Percentiles rank a stretch among this genome's conserved stretches.
Evolutionary conservation across 2,329 filamentous ascomycete genomes (phyloP).

Genomic region (Huntiella abstrusa): DNA sequence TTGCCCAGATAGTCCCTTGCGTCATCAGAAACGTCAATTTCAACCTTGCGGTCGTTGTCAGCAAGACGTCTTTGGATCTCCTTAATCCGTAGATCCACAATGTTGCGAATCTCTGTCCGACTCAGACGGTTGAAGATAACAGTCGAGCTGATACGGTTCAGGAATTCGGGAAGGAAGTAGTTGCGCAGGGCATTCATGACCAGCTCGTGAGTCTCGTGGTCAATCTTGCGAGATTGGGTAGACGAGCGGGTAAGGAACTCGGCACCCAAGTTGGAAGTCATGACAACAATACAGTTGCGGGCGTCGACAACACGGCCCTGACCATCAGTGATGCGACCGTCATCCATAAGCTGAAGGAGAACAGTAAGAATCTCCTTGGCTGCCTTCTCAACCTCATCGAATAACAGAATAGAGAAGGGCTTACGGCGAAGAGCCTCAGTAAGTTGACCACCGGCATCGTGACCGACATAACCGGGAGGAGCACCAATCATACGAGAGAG

Average conservation of each 20-base stretch:
- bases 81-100: constrained; percentile 71
- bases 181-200: constrained; percentile 81
- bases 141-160: constrained; percentile 89
- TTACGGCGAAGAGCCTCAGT: constrained; percentile 86
- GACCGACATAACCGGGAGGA: constrained; percentile 89
- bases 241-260: constrained; percentile 75
- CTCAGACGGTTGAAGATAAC: constrained; percentile 98
- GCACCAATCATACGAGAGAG: constrained; percentile 96
- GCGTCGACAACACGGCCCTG: constrained; percentile 91
- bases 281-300: constrained; percentile 96
- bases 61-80: constrained; percentile 88
- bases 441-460: constrained; percentile 87
- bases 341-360: constrained; percentile 97
- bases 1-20: constrained; percentile 86
- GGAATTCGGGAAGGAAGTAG: constrained; percentile 96
- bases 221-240: constrained; percentile 65
- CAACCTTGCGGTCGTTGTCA: constrained; percentile 67
- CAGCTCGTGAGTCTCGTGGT: constrained; percentile 65
- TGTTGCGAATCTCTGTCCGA: constrained; percentile 74
- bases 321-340: constrained; percentile 93
- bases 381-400: constrained; percentile 96
- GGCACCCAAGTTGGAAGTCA: constrained; percentile 94
- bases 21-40: constrained; percentile 62
- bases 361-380: constrained; percentile 96
- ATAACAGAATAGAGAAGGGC: constrained; percentile 93